Base-by-base conservation (phyloP, 345 rosid species). In the Carallia pectinifolia region DNA sequence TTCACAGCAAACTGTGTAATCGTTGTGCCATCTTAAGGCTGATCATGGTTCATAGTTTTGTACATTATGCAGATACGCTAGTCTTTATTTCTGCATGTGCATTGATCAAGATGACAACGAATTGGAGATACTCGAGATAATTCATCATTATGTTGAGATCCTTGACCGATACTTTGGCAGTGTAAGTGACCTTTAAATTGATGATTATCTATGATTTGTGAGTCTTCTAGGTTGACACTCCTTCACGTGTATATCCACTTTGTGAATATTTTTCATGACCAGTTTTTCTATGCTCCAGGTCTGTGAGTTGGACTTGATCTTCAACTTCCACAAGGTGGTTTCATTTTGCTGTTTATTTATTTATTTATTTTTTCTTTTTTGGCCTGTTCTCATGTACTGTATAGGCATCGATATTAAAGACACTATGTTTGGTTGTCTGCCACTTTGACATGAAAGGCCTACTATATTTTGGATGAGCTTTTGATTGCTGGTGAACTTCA, bases 101-200 rank as follows among this genome's bases (percentile, higher is more conserved):
- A 47, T 63, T 50, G 74, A 69, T 40, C 58, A 64, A 60, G 38
- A 50, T 1, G 75, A 76, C 39, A 76, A 76, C 27, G 79, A 76
- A 65, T 34, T 76, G 15, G 79, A 76, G 52, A 62, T 70, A 40
- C 74, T 76, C 29, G 75, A 76, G 7, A 76, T 76, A 36, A 76
- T 76, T 61, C 79, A 76, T 23, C 79, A 76, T 56, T 76, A 37
- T 34, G 79, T 76, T 34, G 79, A 76, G 66, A 76, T 70, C 5
- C 65, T 76, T 29, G 79, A 76, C 47, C 75, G 79, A 6, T 76
- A 76, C 56, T 76, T 76, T 23, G 79, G 79, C 58, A 76, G 79
- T 17, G 79, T 76, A 76, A 65, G 60, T 17, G 15, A n/a, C 7
- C 33, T 55, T 38, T 18, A 4, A 13, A 44, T 33, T 12, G 60